Percentiles rank a stretch among this genome's conserved stretches.
Conservation (phyloP, 2,329 filamentous ascomycete species). For the Alternaria arborescens region DNA sequence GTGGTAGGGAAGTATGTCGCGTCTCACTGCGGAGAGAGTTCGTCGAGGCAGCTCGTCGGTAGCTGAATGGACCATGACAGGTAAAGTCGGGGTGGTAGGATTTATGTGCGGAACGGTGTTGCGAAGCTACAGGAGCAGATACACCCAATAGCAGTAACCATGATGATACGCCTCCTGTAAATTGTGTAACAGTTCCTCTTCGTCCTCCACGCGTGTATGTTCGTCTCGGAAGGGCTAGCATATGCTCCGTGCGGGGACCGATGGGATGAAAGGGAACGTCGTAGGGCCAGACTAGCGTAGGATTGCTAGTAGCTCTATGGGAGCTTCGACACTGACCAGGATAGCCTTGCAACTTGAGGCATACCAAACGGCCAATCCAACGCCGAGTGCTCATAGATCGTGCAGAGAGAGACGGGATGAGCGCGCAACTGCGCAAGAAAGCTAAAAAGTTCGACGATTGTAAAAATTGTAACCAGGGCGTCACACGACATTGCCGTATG, state of each 20-base stretch:
- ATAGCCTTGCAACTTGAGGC: conserved; percentile 4
- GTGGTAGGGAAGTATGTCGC: not conserved
- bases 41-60: not conserved
- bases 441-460: not conserved
- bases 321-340: conserved; percentile 4
- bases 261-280: not conserved
- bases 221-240: conserved; percentile 3
- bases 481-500: not conserved
- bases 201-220: conserved; percentile 2
- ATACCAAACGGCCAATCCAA: not conserved
- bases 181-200: conserved; percentile 3
- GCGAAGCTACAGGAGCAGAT: not conserved
- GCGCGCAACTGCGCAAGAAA: conserved; percentile 4
- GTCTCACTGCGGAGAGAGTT: not conserved
- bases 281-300: not conserved
- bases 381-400: not conserved
- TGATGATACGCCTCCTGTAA: conserved; percentile 5
- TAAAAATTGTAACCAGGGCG: not conserved
- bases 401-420: not conserved
- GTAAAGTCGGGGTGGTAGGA: not conserved
- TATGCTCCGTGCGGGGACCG: not conserved
- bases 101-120: conserved; percentile 2
- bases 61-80: not conserved
- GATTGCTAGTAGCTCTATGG: not conserved
- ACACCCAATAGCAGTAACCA: not conserved